phyloP scores from a whole-genome alignment of 352 stramenopile genomes.

The Blastocystis sp. region DNA sequence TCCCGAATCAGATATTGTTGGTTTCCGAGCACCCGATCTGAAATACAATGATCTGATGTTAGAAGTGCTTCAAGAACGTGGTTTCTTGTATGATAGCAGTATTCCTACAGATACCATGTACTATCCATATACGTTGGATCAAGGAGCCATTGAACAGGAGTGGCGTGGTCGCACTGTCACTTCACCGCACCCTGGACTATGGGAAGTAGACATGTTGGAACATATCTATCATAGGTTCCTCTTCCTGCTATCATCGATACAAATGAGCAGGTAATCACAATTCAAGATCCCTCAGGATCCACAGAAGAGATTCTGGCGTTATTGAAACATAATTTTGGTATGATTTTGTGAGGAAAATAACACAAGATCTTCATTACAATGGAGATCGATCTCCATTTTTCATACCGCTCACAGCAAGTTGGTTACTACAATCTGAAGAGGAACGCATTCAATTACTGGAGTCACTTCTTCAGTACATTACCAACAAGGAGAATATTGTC shows the following conservation, averaged over 20 bases:
- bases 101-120: slow-evolving; percentile 8
- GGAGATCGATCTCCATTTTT: slow-evolving; percentile 24
- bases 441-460: background rate
- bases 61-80: slow-evolving; percentile 18
- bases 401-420: slow-evolving; percentile 32
- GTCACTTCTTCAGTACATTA: slow-evolving; percentile 20
- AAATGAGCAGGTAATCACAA: background rate
- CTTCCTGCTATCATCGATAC: slow-evolving; percentile 7
- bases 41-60: slow-evolving; percentile 62
- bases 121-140: slow-evolving; percentile 38
- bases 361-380: slow-evolving; percentile 36
- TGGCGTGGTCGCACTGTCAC: background rate
- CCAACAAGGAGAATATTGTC: background rate
- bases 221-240: background rate
- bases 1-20: slow-evolving; percentile 8
- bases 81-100: slow-evolving; percentile 59
- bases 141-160: slow-evolving; percentile 27
- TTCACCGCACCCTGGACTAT: background rate
- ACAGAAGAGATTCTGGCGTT: slow-evolving; percentile 6
- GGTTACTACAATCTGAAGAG: slow-evolving; percentile 11
- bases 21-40: slow-evolving; percentile 48
- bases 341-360: background rate
- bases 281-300: slow-evolving; percentile 27
- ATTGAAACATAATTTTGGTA: slow-evolving; percentile 51
- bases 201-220: background rate